Percentiles rank a stretch among this genome's conserved stretches.
phyloP scores from a whole-genome alignment of 2,329 filamentous ascomycete genomes.

The Fusarium sp. region DNA sequence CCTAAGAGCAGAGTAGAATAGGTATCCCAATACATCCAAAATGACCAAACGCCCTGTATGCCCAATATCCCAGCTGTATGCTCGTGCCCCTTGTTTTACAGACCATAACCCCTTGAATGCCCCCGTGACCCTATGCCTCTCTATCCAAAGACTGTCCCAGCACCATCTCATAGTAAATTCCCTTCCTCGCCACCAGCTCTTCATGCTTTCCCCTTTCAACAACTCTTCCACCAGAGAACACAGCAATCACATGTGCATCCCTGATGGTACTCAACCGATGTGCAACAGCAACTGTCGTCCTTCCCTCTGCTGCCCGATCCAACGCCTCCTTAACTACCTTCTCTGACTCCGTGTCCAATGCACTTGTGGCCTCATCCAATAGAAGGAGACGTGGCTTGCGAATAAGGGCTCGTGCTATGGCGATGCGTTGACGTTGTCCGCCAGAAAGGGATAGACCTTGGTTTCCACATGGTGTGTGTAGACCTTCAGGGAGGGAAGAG shows the following conservation, averaged over 20 bases:
- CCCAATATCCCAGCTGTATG: background rate
- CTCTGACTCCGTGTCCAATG: constrained; percentile 74
- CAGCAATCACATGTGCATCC: constrained; percentile 72
- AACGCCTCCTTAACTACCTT: constrained; percentile 73
- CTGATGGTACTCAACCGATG: constrained; percentile 68
- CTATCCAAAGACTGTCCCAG: constrained; percentile 56
- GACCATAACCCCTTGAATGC: background rate
- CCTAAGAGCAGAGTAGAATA: background rate
- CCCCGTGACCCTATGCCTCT: constrained; percentile 32
- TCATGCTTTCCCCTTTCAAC: constrained; percentile 71
- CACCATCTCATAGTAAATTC: constrained; percentile 67
- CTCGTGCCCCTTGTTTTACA: background rate
- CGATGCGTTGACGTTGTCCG: constrained; percentile 78
- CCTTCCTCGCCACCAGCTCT: constrained; percentile 63
- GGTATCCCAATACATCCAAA: background rate
- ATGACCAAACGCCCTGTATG: background rate
- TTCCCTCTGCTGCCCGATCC: constrained; percentile 55
- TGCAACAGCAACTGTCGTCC: constrained; percentile 73
- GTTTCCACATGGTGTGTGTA: constrained; percentile 73
- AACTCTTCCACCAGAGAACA: constrained; percentile 61
- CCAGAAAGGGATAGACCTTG: constrained; percentile 77
- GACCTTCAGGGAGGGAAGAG: constrained; percentile 66
- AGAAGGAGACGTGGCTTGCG: constrained; percentile 74
- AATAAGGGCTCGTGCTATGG: constrained; percentile 78
- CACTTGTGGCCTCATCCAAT: constrained; percentile 77